Conservation (phyloP, 2,329 filamentous ascomycete species). For the Cordyceps farinosa region DNA sequence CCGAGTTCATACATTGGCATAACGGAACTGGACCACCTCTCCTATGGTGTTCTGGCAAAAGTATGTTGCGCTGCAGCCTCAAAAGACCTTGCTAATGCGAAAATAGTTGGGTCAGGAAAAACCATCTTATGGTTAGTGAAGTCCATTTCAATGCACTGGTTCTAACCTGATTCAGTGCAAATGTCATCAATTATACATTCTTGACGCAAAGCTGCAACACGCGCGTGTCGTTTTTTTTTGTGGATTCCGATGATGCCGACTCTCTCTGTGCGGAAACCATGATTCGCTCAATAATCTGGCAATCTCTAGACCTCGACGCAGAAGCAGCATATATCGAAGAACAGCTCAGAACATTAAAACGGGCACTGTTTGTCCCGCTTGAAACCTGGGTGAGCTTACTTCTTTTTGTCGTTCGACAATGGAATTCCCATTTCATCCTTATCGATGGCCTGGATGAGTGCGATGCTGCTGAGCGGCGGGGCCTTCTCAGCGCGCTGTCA, state of each 20-base stretch:
- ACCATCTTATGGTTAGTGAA: background rate
- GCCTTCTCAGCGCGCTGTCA: background rate
- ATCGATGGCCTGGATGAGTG: background rate
- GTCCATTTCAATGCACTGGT: background rate
- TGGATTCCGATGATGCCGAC: background rate
- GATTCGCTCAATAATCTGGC: background rate
- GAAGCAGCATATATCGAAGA: background rate
- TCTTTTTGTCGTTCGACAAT: background rate
- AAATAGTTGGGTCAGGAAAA: background rate
- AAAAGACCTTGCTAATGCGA: background rate
- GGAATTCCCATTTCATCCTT: background rate
- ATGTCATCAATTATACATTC: background rate
- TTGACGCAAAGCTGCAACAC: background rate
- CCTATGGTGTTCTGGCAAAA: background rate
- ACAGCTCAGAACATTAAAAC: background rate
- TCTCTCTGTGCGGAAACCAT: background rate
- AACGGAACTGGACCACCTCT: background rate
- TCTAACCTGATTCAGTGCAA: background rate
- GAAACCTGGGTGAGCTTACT: background rate
- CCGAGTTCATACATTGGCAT: background rate
- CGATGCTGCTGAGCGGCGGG: background rate
- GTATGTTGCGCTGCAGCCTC: background rate
- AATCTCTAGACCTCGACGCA: background rate
- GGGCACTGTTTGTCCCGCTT: background rate
- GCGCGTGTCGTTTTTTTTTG: background rate